Evolutionary conservation across 129 eudicot genomes (phyloP).

Genomic region (Lactuca sativa): DNA sequence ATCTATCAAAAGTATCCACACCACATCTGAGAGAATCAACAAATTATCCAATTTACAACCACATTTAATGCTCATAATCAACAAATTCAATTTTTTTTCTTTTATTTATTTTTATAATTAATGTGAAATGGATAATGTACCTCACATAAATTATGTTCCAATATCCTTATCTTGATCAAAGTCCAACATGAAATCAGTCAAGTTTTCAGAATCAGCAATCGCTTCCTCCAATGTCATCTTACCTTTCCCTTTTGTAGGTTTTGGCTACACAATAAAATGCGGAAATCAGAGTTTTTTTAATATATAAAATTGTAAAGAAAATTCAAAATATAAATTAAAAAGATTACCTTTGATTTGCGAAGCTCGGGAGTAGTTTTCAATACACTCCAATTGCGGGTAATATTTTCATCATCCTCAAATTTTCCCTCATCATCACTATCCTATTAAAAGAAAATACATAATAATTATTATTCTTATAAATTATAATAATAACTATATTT

Average conservation of each 20-base stretch:
- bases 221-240: slow-evolving; percentile 85
- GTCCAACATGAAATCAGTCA: slow-evolving; percentile 93
- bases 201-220: slow-evolving; percentile 80
- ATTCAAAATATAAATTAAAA: not conserved
- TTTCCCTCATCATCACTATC: slow-evolving; percentile 67
- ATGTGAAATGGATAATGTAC: slow-evolving; percentile 18
- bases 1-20: not conserved
- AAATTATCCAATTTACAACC: slow-evolving; percentile 3
- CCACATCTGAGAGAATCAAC: slow-evolving; percentile 9
- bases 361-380: slow-evolving; percentile 78
- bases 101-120: not conserved
- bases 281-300: not conserved
- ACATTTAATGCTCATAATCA: not conserved
- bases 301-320: not conserved
- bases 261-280: slow-evolving; percentile 48
- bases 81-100: no score
- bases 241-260: slow-evolving; percentile 63
- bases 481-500: not conserved
- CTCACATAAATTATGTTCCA: not conserved
- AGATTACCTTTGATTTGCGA: slow-evolving; percentile 79
- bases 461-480: no score
- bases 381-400: slow-evolving; percentile 90
- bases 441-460: slow-evolving; percentile 28
- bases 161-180: slow-evolving; percentile 70
- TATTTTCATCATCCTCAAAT: slow-evolving; percentile 70